These are phyloP conservation scores for Echinochloa phyllopogon DNA, from an alignment of 176 grass and related monocot species.

Conservation along the genomic window DNA sequence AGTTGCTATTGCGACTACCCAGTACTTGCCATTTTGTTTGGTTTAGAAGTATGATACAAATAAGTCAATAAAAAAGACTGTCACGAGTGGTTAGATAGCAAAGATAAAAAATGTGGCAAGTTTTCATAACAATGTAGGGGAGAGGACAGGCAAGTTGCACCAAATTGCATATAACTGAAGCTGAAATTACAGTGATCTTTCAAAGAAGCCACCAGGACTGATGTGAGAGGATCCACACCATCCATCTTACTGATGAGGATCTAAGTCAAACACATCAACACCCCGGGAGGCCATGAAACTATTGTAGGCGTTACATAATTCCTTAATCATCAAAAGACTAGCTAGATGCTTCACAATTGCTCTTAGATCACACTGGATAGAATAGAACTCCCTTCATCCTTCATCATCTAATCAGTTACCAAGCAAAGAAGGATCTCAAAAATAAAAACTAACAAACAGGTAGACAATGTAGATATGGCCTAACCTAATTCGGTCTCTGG, in stretches of 20 bases:
- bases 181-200: constrained; percentile 17
- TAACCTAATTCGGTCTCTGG: constrained; percentile 80
- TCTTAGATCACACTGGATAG: constrained; percentile 38
- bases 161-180: constrained; percentile 24
- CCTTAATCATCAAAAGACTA: constrained; percentile 42
- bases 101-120: constrained; percentile 15
- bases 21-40: not conserved
- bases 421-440: constrained; percentile 40
- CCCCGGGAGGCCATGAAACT: constrained; percentile 34
- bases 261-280: constrained; percentile 66
- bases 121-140: not conserved
- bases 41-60: constrained; percentile 12
- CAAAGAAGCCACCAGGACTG: constrained; percentile 32
- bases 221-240: constrained; percentile 68
- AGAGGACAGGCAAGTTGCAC: not conserved
- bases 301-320: constrained; percentile 38
- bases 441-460: not conserved
- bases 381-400: constrained; percentile 25
- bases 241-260: constrained; percentile 53
- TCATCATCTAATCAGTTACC: constrained; percentile 20
- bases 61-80: not conserved
- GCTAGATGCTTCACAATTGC: constrained; percentile 13
- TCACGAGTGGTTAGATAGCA: constrained; percentile 1
- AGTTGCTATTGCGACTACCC: not conserved
- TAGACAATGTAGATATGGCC: not conserved